Base-by-base conservation (phyloP, 2,329 filamentous ascomycete genomes). In the Pseudocercospora fijiensis region DNA sequence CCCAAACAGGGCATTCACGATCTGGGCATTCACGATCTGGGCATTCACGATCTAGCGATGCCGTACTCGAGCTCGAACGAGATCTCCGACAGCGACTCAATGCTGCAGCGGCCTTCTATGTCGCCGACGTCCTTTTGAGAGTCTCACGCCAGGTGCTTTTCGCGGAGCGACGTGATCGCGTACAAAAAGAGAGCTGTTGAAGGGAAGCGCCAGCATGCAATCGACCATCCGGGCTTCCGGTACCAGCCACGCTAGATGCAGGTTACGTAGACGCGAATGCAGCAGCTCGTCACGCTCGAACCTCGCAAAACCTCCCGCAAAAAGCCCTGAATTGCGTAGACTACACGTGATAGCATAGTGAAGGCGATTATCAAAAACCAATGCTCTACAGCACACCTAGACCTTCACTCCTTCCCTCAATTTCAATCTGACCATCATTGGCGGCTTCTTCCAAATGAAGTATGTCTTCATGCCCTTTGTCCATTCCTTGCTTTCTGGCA, bases 231-330 rank as follows among this genome's bases (percentile, higher is more conserved):
- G 53, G 61, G 63, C 66, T 65, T 62, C 57, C 62, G 59, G 47
- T 63, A 65, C 66, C 76, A 79, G 59, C 79, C 80, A 59, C 61
- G 65, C n/a, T n/a, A n/a, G n/a, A n/a, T n/a, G n/a, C n/a, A n/a
- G n/a, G n/a, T n/a, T n/a, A n/a, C n/a, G n/a, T n/a, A n/a, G n/a
- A n/a, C n/a, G n/a, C n/a, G n/a, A n/a, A n/a, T n/a, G n/a, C n/a
- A n/a, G n/a, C n/a, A n/a, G n/a, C n/a, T n/a, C n/a, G n/a, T n/a
- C n/a, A n/a, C n/a, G n/a, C n/a, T n/a, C n/a, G n/a, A n/a, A n/a
- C n/a, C n/a, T n/a, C n/a, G n/a, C n/a, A n/a, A n/a, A n/a, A n/a
- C n/a, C n/a, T n/a, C n/a, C n/a, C n/a, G n/a, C n/a, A n/a, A 65
- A 4, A 16, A 13, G 24, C 4, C 6, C 16, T 28, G 49, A 13